Evolutionary conservation across 2,329 filamentous ascomycete genomes (phyloP).

Genomic region (Fusarium coffeatum): DNA sequence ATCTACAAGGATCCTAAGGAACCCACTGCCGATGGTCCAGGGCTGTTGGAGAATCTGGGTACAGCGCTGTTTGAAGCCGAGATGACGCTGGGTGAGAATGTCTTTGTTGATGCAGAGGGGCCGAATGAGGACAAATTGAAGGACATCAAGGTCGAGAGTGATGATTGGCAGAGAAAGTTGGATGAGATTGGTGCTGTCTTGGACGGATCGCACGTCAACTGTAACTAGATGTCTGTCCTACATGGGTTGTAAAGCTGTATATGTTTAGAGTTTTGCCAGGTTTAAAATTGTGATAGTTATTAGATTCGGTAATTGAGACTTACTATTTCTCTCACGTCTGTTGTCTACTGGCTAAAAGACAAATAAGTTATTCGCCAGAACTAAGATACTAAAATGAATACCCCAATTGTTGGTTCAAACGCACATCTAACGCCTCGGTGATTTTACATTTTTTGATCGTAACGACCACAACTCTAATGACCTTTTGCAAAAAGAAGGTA

Average conservation of each 20-base stretch:
- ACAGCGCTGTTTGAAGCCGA: conserved; percentile 9
- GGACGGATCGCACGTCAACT: conserved; percentile 31
- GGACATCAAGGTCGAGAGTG: conserved; percentile 17
- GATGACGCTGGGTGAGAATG: conserved; percentile 23
- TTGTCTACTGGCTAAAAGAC: too few relatives aligned
- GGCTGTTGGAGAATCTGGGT: conserved; percentile 2
- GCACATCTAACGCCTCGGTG: too few relatives aligned
- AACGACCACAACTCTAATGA: too few relatives aligned
- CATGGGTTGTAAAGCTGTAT: background rate
- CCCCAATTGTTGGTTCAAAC: too few relatives aligned
- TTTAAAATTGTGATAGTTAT: too few relatives aligned
- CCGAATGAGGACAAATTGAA: conserved; percentile 36
- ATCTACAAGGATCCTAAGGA: conserved; percentile 31
- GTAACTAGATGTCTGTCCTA: background rate
- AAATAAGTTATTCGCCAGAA: too few relatives aligned
- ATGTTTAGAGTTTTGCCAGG: background rate
- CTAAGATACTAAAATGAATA: too few relatives aligned
- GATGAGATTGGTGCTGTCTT: conserved; percentile 39
- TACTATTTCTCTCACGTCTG: too few relatives aligned
- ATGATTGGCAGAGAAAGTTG: conserved; percentile 40
- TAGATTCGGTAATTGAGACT: too few relatives aligned
- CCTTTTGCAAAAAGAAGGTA: too few relatives aligned
- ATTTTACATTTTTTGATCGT: too few relatives aligned
- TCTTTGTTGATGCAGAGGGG: conserved; percentile 40
- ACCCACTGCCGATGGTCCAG: conserved; percentile 4